phyloP scores from a whole-genome alignment of 2,329 filamentous ascomycete genomes.

The Hypoxylon sp. region DNA sequence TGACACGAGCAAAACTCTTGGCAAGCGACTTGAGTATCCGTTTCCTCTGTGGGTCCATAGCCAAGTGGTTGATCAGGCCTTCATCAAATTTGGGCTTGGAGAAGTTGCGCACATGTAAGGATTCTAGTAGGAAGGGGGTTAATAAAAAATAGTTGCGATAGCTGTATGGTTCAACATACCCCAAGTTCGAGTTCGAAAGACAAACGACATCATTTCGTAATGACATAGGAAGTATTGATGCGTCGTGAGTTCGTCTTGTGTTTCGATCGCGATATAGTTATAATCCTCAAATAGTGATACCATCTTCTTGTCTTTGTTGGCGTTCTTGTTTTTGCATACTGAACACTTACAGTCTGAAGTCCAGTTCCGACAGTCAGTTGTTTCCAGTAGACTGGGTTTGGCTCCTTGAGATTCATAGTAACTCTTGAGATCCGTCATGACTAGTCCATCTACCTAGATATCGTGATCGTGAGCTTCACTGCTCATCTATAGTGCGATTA shows the following conservation, averaged over 20 bases:
- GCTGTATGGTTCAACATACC: slow-evolving; percentile 1
- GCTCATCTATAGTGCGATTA: too few relatives aligned
- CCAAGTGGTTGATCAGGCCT: neutral
- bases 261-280: neutral
- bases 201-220: neutral
- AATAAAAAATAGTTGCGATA: too few relatives aligned
- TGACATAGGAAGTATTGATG: slow-evolving; percentile 1
- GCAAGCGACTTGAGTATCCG: neutral
- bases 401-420: neutral
- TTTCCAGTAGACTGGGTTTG: neutral
- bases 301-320: neutral
- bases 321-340: neutral
- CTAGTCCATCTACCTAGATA: neutral
- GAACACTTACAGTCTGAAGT: neutral
- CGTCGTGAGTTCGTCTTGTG: neutral
- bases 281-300: neutral
- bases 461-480: neutral
- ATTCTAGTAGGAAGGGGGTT: too few relatives aligned
- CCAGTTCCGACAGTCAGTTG: neutral
- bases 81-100: slow-evolving; percentile 1
- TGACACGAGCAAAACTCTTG: slow-evolving; percentile 3
- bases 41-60: neutral
- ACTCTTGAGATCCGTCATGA: neutral
- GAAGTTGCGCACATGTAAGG: slow-evolving; percentile 1
- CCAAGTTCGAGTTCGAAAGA: neutral